These are phyloP conservation scores for Mikania micrantha DNA, from an alignment of 129 eudicot species.

Conservation along the genomic window DNA sequence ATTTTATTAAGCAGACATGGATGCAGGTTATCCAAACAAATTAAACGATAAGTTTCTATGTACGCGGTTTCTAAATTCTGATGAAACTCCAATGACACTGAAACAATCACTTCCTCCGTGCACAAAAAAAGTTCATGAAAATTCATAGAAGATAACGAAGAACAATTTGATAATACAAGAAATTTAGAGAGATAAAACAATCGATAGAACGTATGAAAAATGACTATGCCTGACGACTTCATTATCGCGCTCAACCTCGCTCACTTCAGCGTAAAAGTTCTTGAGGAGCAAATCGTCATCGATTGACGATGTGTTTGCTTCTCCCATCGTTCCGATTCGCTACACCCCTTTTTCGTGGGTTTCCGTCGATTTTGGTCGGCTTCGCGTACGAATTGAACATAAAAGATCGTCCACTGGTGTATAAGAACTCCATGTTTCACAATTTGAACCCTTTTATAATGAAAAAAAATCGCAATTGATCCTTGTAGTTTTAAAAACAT, in stretches of 20 bases:
- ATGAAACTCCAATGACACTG: background rate
- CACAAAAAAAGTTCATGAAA: background rate
- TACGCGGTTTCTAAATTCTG: background rate
- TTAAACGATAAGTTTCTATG: background rate
- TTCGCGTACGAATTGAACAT: constrained; percentile 12
- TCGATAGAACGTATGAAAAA: background rate
- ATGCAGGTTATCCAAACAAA: background rate
- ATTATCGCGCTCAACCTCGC: constrained; percentile 97
- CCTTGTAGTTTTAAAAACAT: background rate
- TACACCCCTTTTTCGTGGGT: constrained; percentile 15
- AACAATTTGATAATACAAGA: background rate
- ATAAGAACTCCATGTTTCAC: background rate
- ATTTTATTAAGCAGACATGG: background rate
- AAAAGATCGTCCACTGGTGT: background rate
- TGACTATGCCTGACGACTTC: constrained; percentile 74
- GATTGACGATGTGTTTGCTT: constrained; percentile 34
- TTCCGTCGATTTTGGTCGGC: constrained; percentile 24
- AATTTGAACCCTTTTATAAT: background rate
- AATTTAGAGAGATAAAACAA: background rate
- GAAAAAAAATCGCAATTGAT: background rate
- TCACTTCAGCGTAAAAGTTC: constrained; percentile 77
- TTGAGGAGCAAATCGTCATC: constrained; percentile 87
- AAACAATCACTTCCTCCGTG: background rate
- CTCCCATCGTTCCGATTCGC: constrained; percentile 47
- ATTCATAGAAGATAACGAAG: background rate